A percentile compares a stretch with the other conserved stretches of the same genome.
Conservation (phyloP, 805 yeast species). For the Metschnikowia lunata region DNA sequence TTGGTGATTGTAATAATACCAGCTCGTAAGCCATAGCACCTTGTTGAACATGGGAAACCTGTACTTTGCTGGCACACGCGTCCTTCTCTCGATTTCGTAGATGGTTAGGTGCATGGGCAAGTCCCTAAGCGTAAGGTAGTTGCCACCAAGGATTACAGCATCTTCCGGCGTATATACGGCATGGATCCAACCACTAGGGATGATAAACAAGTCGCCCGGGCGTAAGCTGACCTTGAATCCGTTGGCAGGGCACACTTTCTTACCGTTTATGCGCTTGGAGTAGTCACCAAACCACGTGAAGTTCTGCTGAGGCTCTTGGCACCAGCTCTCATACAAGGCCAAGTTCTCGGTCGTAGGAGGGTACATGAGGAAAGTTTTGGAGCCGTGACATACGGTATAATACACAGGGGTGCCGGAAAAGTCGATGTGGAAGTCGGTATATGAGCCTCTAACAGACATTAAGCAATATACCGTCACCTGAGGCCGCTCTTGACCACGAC, state of each 20-base stretch:
- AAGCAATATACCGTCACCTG: conserved; percentile 72
- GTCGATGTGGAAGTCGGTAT: conserved; percentile 87
- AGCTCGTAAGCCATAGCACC: conserved; percentile 65
- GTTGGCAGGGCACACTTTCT: conserved; percentile 22
- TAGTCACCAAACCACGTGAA: conserved; percentile 61
- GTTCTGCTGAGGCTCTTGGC: conserved; percentile 58
- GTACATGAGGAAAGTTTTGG: conserved; percentile 67
- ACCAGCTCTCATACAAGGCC: conserved; percentile 65
- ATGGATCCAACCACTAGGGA: conserved; percentile 94
- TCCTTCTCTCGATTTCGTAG: conserved; percentile 56
- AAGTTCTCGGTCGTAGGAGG: conserved; percentile 73
- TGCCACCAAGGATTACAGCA: conserved; percentile 83
- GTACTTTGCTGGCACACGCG: conserved; percentile 72
- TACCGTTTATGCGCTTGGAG: conserved; percentile 28
- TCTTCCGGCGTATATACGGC: conserved; percentile 81
- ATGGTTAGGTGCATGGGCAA: conserved; percentile 60
- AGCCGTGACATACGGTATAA: conserved; percentile 75
- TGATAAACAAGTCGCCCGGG: conserved; percentile 70
- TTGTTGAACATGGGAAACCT: conserved; percentile 73
- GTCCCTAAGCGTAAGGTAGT: conserved; percentile 65
- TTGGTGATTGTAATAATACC: conserved; percentile 30
- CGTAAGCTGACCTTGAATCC: conserved; percentile 53
- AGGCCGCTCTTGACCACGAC: conserved; percentile 39
- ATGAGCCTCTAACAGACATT: conserved; percentile 78
- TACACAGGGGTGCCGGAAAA: conserved; percentile 92